These are phyloP conservation scores for Metarhizium album DNA, from an alignment of 2,329 filamentous ascomycete species.

Conservation along the genomic window DNA sequence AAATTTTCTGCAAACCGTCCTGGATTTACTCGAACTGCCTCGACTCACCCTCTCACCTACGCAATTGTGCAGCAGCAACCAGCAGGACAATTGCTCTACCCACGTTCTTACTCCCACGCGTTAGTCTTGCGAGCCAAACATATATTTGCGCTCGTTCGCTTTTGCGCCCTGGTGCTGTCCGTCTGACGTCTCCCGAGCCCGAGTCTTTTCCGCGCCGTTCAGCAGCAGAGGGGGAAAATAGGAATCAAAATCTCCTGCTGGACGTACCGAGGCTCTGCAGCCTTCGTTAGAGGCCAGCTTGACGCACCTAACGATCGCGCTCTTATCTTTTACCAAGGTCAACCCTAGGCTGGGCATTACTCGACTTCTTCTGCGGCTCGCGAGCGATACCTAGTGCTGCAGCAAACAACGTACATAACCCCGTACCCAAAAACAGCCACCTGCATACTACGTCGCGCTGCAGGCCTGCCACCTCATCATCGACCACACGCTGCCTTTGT, in stretches of 20 bases:
- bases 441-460: constrained; percentile 5
- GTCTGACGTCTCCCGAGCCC: neutral
- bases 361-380: constrained; percentile 8
- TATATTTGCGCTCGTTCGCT: neutral
- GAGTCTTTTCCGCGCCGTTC: neutral
- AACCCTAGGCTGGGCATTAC: neutral
- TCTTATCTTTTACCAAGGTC: neutral
- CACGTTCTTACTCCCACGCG: neutral
- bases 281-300: neutral
- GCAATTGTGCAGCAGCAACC: neutral
- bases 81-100: neutral
- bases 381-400: constrained; percentile 5
- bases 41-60: neutral
- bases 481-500: constrained; percentile 1
- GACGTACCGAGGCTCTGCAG: neutral
- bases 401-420: neutral
- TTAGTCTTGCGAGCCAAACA: no score
- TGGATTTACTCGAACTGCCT: neutral
- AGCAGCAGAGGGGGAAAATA: neutral
- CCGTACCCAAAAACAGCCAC: constrained; percentile 6
- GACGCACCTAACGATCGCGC: neutral
- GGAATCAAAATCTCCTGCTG: neutral
- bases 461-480: constrained; percentile 9
- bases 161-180: neutral
- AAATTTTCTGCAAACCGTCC: neutral